phyloP scores from a whole-genome alignment of 768 basidiomycete genomes.

The Suillus bovinus region DNA sequence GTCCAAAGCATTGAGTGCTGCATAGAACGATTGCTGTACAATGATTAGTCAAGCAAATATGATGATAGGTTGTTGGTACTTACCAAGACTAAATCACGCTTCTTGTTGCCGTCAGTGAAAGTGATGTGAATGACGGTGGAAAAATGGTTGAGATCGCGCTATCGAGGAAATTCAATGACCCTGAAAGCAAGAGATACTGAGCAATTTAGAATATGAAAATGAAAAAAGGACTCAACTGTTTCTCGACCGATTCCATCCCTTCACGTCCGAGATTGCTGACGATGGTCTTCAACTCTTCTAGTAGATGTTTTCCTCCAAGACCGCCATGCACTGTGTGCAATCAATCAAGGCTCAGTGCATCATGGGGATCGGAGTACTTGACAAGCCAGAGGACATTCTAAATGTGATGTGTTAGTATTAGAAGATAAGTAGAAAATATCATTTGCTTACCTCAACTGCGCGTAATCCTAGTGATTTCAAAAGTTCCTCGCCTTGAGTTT shows the following conservation, averaged over 20 bases:
- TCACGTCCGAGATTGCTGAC: conserved; percentile 16
- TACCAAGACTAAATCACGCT: conserved; percentile 38
- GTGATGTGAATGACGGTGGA: conserved; percentile 21
- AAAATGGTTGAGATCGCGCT: conserved; percentile 38
- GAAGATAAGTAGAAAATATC: neutral
- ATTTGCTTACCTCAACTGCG: neutral
- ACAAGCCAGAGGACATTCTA: conserved; percentile 44
- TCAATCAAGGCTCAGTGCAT: conserved; percentile 36
- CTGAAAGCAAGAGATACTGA: conserved; percentile 23
- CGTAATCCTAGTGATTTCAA: conserved; percentile 10
- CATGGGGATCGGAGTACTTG: conserved; percentile 34
- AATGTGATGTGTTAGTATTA: neutral
- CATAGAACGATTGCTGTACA: neutral
- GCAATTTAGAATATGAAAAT: conserved; percentile 4
- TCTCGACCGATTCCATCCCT: neutral
- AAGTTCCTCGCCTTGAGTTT: conserved; percentile 6
- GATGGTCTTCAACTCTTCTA: conserved; percentile 23
- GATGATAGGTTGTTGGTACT: neutral
- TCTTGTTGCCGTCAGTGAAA: conserved; percentile 38
- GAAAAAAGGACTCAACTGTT: conserved; percentile 3
- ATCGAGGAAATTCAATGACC: conserved; percentile 30
- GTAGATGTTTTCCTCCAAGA: conserved; percentile 32
- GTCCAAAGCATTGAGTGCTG: neutral
- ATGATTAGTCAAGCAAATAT: neutral
- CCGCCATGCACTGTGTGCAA: conserved; percentile 38